Conservation (phyloP, 2,329 filamentous ascomycete genomes). For the Cryphonectria japonica region DNA sequence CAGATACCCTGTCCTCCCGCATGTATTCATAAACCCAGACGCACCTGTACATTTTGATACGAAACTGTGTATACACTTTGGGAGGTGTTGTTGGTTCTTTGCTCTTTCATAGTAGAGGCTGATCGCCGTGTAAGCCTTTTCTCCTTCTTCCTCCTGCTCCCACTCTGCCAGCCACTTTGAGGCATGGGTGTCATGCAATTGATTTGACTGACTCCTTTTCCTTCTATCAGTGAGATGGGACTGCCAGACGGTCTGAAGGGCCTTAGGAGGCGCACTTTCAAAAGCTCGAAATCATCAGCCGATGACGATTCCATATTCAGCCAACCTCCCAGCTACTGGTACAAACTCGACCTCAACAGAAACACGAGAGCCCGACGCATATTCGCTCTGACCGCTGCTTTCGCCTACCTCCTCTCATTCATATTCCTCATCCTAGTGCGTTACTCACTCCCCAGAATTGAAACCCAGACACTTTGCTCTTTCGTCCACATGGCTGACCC, state of each 20-base stretch:
- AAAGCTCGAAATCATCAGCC: conserved; percentile 29
- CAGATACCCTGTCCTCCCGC: neutral
- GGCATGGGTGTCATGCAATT: no score
- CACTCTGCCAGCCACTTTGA: neutral
- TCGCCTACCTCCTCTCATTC: conserved; percentile 74
- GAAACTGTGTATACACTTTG: neutral
- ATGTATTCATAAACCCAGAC: neutral
- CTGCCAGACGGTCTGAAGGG: conserved; percentile 24
- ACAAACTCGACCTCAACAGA: conserved; percentile 43
- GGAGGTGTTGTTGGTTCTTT: neutral
- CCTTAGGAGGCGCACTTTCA: conserved; percentile 28
- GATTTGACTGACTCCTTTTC: conserved; percentile 15
- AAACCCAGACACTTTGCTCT: neutral
- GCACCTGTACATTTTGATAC: neutral
- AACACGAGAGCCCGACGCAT: conserved; percentile 58
- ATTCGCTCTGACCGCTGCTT: conserved; percentile 66
- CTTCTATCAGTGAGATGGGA: conserved; percentile 17
- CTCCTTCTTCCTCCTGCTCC: neutral
- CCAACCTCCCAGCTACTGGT: conserved; percentile 26
- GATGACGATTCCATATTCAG: conserved; percentile 23
- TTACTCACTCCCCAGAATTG: neutral
- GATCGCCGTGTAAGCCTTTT: neutral
- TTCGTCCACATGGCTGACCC: conserved; percentile 15
- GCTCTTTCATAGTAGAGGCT: neutral
- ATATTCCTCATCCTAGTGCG: conserved; percentile 78